Conservation (phyloP, 139 green algal species). For the Zygnema cylindricum region DNA sequence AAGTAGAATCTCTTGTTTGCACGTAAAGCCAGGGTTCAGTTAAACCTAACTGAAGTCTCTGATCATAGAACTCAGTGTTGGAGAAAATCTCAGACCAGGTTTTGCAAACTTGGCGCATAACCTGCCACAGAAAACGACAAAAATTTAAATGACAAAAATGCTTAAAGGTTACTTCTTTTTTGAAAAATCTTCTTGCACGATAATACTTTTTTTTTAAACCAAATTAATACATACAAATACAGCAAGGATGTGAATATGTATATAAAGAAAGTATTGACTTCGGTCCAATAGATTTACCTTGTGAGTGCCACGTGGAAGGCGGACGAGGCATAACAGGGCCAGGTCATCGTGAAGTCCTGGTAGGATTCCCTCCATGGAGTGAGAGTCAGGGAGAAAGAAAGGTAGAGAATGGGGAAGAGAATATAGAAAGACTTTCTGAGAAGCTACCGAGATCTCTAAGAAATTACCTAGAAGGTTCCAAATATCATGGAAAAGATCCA, state of each 20-base stretch:
- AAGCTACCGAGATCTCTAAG: too few relatives aligned
- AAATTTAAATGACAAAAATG: not conserved
- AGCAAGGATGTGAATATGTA: not conserved
- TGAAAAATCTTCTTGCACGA: not conserved
- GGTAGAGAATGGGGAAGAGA: not conserved
- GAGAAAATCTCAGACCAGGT: not conserved
- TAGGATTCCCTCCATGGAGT: conserved; percentile 9
- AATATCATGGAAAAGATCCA: too few relatives aligned
- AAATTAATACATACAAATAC: not conserved
- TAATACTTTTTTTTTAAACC: not conserved
- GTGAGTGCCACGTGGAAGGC: conserved; percentile 14
- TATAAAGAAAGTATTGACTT: not conserved
- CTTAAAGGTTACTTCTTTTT: too few relatives aligned
- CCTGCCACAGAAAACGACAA: not conserved
- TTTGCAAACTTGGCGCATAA: not conserved
- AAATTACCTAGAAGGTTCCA: too few relatives aligned
- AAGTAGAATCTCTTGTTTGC: not conserved
- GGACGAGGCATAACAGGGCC: conserved; percentile 25
- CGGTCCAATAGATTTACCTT: not conserved
- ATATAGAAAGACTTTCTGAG: not conserved
- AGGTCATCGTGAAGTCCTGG: conserved; percentile 30
- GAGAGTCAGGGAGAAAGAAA: not conserved
- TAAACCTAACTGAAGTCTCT: not conserved
- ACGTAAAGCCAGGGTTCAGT: not conserved
- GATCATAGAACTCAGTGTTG: not conserved